Evolutionary conservation across 1,284 basidiomycete genomes (phyloP).

Genomic region (Boletus hoseneyae): DNA sequence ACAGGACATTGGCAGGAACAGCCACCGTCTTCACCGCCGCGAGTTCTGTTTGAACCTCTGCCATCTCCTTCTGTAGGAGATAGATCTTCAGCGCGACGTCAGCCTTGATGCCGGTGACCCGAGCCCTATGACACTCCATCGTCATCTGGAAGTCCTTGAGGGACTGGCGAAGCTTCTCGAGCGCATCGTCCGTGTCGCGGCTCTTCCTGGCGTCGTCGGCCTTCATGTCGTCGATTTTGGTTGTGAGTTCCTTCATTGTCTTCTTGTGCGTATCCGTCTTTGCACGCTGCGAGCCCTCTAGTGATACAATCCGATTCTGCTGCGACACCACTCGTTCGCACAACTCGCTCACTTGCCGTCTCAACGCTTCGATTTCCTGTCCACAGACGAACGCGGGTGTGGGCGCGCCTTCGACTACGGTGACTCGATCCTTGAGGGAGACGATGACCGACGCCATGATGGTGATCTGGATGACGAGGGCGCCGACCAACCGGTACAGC

Average conservation of each 20-base stretch:
- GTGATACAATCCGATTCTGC: conserved; percentile 10
- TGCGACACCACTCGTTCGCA: conserved; percentile 11
- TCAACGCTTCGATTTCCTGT: conserved; percentile 5
- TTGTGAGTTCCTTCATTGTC: conserved; percentile 17
- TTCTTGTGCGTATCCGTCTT: conserved; percentile 6
- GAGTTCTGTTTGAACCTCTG: conserved; percentile 10
- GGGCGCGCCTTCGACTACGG: conserved; percentile 12
- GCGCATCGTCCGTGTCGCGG: background rate
- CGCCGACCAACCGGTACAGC: conserved; percentile 10
- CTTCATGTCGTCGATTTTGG: conserved; percentile 3
- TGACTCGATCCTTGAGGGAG: conserved; percentile 19
- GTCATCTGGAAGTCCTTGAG: conserved; percentile 3
- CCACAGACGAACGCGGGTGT: background rate
- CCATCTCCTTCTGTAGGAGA: conserved; percentile 19
- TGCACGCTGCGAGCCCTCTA: conserved; percentile 12
- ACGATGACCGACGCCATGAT: conserved; percentile 15
- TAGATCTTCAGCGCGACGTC: conserved; percentile 21
- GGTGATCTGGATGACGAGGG: conserved; percentile 1
- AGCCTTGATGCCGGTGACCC: conserved; percentile 21
- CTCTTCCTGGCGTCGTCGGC: too few species aligned
- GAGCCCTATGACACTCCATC: conserved; percentile 20
- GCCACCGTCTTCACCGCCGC: conserved; percentile 9
- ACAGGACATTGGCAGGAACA: background rate
- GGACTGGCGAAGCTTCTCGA: conserved; percentile 7
- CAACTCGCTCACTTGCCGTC: conserved; percentile 11